Evolutionary conservation across 495 filamentous ascomycete genomes (phyloP).

Genomic region (Penicillium argentinense): DNA sequence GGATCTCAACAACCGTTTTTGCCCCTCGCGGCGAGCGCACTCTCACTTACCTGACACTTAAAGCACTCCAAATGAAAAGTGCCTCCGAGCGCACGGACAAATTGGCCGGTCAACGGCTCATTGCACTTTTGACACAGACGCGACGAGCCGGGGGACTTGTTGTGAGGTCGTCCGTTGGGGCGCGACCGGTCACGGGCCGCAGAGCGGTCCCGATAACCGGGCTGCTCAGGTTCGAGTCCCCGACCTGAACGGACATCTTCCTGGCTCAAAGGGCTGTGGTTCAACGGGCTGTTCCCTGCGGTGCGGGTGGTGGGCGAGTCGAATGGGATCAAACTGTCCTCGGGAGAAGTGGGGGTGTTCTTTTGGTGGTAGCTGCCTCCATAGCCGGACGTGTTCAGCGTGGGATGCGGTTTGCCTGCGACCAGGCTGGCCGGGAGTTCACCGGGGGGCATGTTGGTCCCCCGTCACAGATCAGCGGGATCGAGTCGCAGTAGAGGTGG

Average conservation of each 20-base stretch:
- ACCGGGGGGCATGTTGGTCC: constrained; percentile 46
- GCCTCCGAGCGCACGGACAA: constrained; percentile 86
- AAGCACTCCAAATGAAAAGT: constrained; percentile 99
- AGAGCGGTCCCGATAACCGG: constrained; percentile 38
- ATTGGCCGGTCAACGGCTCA: constrained; percentile 85
- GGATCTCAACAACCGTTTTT: not conserved
- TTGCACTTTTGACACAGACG: constrained; percentile 86
- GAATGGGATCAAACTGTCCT: constrained; percentile 44
- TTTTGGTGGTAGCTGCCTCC: constrained; percentile 31
- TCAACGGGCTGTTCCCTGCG: constrained; percentile 13
- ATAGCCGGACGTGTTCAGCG: constrained; percentile 43
- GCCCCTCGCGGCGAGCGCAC: constrained; percentile 12
- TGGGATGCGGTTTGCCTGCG: constrained; percentile 46
- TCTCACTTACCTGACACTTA: constrained; percentile 79
- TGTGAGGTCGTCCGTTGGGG: constrained; percentile 41
- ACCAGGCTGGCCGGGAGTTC: constrained; percentile 50
- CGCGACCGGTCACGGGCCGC: constrained; percentile 44
- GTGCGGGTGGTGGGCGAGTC: constrained; percentile 42
- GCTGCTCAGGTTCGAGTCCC: constrained; percentile 37
- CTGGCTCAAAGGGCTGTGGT: constrained; percentile 31
- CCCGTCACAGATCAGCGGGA: constrained; percentile 22
- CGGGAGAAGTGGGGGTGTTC: constrained; percentile 47
- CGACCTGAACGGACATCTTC: constrained; percentile 36
- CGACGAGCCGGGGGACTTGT: constrained; percentile 42
- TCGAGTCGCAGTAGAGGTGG: constrained; percentile 10